Evolutionary conservation across 169 alveolate genomes (phyloP).

Genomic region (Plasmodium relictum): DNA sequence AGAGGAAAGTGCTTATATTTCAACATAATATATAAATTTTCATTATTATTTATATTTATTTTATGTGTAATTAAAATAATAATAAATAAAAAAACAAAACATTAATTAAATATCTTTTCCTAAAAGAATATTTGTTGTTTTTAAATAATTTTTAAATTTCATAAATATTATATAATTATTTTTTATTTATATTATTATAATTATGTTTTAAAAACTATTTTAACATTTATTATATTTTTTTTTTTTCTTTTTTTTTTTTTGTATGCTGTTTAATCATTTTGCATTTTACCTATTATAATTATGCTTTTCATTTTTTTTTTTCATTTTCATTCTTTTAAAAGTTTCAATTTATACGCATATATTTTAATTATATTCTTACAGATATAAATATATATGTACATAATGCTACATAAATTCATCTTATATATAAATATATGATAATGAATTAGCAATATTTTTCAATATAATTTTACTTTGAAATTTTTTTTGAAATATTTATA

Average conservation of each 20-base stretch:
- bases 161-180: too few relatives aligned
- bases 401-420: not conserved
- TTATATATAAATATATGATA: too few relatives aligned
- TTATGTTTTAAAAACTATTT: too few relatives aligned
- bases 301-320: not conserved
- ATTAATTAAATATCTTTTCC: too few relatives aligned
- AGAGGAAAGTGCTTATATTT: slow-evolving; percentile 57
- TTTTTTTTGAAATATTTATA: too few relatives aligned
- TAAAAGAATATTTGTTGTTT: too few relatives aligned
- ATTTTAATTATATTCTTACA: not conserved
- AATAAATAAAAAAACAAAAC: too few relatives aligned
- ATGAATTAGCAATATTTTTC: not conserved
- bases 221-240: not conserved
- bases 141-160: too few relatives aligned
- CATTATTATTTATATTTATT: too few relatives aligned
- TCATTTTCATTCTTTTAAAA: not conserved
- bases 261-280: not conserved
- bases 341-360: not conserved
- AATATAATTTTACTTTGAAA: too few relatives aligned
- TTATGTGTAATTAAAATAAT: too few relatives aligned
- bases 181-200: too few relatives aligned
- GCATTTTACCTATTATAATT: not conserved
- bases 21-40: slow-evolving; percentile 14
- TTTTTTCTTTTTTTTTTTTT: not conserved
- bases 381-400: not conserved